Conservation (phyloP, 2,329 filamentous ascomycete genomes). For the Alternaria hordeiaustralica region DNA sequence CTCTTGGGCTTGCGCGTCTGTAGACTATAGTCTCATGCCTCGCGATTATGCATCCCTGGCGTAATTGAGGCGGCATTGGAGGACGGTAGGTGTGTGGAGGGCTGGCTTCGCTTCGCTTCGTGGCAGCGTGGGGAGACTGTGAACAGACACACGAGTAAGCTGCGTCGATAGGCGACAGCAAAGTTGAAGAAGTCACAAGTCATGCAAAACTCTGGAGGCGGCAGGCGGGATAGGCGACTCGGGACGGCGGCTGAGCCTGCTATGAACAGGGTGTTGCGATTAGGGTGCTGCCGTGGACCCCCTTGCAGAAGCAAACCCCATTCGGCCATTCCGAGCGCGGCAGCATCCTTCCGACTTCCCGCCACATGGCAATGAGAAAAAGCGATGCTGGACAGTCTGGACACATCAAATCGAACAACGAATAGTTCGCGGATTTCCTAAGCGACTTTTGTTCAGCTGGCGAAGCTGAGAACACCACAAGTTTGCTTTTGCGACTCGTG, state of each 20-base stretch:
- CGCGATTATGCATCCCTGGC: neutral
- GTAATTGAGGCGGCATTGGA: neutral
- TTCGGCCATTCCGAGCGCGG: neutral
- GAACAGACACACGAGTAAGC: neutral
- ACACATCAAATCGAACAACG: neutral
- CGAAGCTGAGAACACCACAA: neutral
- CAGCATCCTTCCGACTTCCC: neutral
- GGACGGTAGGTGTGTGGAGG: neutral
- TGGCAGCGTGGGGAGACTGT: neutral
- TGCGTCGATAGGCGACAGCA: neutral
- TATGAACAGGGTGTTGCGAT: neutral
- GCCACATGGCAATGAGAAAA: neutral
- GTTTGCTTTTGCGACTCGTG: neutral
- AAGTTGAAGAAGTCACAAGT: neutral
- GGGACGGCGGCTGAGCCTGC: neutral
- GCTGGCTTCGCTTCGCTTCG: neutral
- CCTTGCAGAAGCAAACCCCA: neutral
- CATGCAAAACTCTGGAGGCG: neutral
- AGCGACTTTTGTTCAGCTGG: neutral
- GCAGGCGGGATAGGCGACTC: neutral
- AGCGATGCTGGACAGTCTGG: neutral
- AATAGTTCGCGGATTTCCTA: neutral
- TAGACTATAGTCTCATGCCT: neutral
- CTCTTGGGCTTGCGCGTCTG: neutral
- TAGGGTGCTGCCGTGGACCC: neutral